A percentile compares a stretch with the other conserved stretches of the same genome.
Conservation (phyloP, 2,329 filamentous ascomycete species). For the Chalara sp. region DNA sequence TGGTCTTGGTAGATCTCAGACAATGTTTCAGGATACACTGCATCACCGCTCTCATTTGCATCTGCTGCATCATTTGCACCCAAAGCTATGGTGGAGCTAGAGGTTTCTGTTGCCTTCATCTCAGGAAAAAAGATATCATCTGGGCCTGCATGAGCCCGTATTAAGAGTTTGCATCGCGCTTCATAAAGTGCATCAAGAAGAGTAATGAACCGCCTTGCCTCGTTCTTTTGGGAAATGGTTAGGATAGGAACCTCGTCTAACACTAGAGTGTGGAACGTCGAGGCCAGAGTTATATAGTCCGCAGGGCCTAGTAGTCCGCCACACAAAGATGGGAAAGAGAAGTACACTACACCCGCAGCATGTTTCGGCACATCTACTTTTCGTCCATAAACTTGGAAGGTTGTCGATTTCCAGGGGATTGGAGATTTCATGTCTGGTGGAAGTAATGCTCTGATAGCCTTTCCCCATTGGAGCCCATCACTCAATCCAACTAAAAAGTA, state of each 20-base stretch:
- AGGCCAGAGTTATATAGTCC: conserved; percentile 77
- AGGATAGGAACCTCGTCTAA: conserved; percentile 64
- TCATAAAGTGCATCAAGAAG: conserved; percentile 77
- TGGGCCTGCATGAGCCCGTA: conserved; percentile 60
- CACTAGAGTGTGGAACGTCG: conserved; percentile 72
- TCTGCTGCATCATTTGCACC: conserved; percentile 30
- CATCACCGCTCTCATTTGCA: conserved; percentile 35
- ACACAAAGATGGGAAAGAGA: conserved; percentile 65
- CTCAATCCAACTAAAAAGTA: not conserved
- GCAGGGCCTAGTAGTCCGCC: conserved; percentile 62
- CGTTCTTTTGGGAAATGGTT: conserved; percentile 65
- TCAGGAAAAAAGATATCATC: conserved; percentile 77
- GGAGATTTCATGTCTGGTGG: conserved; percentile 8
- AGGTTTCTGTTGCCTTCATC: conserved; percentile 9
- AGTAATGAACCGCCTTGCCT: conserved; percentile 74
- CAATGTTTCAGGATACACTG: conserved; percentile 57
- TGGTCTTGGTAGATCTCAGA: conserved; percentile 74
- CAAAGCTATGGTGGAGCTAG: conserved; percentile 6
- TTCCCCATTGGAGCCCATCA: no score
- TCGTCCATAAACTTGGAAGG: conserved; percentile 55
- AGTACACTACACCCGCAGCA: conserved; percentile 50
- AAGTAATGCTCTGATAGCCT: conserved; percentile 4
- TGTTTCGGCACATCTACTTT: conserved; percentile 52
- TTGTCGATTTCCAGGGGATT: conserved; percentile 37
- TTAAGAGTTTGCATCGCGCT: conserved; percentile 68